These are phyloP conservation scores for Solanum habrochaites DNA, from an alignment of 257 asterid species.

Conservation along the genomic window DNA sequence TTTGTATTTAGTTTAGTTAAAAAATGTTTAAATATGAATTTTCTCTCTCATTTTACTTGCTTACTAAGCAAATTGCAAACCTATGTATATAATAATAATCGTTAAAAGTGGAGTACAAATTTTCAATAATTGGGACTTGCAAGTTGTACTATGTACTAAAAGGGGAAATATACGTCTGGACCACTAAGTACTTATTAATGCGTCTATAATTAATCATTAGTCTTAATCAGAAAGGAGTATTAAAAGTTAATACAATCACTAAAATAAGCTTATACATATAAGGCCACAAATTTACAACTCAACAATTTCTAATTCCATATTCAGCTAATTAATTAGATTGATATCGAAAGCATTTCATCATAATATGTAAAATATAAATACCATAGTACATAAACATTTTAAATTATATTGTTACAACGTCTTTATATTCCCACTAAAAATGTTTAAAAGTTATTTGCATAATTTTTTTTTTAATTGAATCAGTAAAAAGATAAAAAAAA, in stretches of 20 bases:
- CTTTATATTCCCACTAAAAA: neutral
- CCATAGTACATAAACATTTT: neutral
- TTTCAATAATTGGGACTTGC: neutral
- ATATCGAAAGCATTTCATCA: neutral
- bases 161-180: neutral
- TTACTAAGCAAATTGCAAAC: neutral
- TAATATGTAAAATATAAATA: neutral
- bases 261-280: neutral
- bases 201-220: neutral
- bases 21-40: neutral
- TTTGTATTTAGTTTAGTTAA: neutral
- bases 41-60: neutral
- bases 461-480: no score
- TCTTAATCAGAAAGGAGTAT: neutral
- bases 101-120: neutral
- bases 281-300: neutral
- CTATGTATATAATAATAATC: neutral
- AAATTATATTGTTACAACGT: neutral
- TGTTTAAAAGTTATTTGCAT: no score
- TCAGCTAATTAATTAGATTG: neutral
- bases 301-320: neutral
- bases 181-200: neutral
- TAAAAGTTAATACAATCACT: neutral
- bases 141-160: neutral
- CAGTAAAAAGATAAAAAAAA: no score